phyloP scores from a whole-genome alignment of 2,329 filamentous ascomycete genomes.

The Fusarium tuaranense region DNA sequence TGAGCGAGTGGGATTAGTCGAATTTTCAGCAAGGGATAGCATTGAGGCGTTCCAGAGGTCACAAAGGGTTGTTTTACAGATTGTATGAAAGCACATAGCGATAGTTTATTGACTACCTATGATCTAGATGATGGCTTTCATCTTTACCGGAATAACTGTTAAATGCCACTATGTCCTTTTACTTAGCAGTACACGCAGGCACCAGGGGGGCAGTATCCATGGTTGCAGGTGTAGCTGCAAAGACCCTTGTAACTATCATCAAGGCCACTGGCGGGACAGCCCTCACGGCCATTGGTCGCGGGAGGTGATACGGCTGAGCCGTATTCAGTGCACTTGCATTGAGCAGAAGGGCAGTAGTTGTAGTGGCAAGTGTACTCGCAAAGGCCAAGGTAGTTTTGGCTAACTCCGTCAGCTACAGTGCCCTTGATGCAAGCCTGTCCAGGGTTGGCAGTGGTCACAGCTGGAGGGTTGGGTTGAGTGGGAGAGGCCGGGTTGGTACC shows the following conservation, averaged over 20 bases:
- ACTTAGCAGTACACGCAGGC: constrained; percentile 41
- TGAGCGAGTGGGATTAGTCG: neutral
- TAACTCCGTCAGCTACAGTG: constrained; percentile 45
- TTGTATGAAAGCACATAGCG: neutral
- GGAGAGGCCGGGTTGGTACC: constrained; percentile 46
- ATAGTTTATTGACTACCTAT: neutral
- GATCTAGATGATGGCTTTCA: neutral
- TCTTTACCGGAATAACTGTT: neutral
- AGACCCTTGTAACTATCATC: constrained; percentile 55
- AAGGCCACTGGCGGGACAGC: constrained; percentile 49
- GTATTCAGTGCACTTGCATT: constrained; percentile 49
- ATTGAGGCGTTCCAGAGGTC: neutral
- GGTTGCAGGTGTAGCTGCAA: constrained; percentile 59
- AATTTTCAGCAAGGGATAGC: neutral
- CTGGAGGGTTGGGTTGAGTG: constrained; percentile 50
- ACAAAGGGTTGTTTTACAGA: neutral
- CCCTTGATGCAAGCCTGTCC: constrained; percentile 43
- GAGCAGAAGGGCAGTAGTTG: constrained; percentile 49
- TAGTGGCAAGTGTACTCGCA: constrained; percentile 49
- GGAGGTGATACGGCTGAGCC: constrained; percentile 45
- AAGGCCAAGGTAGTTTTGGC: constrained; percentile 50
- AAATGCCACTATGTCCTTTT: neutral
- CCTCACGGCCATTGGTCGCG: constrained; percentile 42
- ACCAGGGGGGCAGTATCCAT: constrained; percentile 58
- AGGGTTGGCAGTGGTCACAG: constrained; percentile 7